Conservation (phyloP, 495 filamentous ascomycete species). For the Xylaria curta region DNA sequence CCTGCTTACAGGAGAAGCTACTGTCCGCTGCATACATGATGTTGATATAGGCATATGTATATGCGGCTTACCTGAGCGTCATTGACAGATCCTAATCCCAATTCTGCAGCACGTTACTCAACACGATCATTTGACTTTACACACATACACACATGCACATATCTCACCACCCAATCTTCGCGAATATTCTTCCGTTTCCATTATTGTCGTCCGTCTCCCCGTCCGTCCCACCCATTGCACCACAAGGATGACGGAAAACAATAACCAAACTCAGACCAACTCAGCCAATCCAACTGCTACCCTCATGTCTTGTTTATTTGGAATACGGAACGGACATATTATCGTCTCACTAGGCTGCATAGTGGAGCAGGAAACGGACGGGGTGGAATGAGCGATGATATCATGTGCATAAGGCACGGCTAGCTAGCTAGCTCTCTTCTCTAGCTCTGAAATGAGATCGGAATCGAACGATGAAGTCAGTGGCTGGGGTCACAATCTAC, state of each 20-base stretch:
- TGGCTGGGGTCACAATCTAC: neutral
- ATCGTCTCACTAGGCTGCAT: too few relatives aligned
- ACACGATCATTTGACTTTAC: neutral
- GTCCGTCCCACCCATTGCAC: too few relatives aligned
- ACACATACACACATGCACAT: neutral
- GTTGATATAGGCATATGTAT: neutral
- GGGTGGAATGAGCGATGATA: neutral
- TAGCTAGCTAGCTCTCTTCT: too few relatives aligned
- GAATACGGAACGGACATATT: neutral
- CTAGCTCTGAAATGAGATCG: neutral
- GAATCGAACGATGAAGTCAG: neutral
- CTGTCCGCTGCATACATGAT: too few relatives aligned
- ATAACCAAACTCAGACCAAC: too few relatives aligned
- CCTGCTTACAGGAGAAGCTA: neutral
- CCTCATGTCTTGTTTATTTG: neutral
- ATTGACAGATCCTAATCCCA: neutral
- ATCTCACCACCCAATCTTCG: neutral
- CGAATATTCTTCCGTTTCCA: neutral
- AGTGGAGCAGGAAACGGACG: neutral
- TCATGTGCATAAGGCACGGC: constrained; percentile 4
- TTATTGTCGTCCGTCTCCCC: neutral
- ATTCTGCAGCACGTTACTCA: neutral
- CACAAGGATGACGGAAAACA: too few relatives aligned
- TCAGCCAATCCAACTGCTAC: too few relatives aligned
- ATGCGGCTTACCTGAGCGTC: neutral